These are phyloP conservation scores for Spizellomyces sp. DNA, from an alignment of 192 early-diverging fungal genomes.

Conservation along the genomic window DNA sequence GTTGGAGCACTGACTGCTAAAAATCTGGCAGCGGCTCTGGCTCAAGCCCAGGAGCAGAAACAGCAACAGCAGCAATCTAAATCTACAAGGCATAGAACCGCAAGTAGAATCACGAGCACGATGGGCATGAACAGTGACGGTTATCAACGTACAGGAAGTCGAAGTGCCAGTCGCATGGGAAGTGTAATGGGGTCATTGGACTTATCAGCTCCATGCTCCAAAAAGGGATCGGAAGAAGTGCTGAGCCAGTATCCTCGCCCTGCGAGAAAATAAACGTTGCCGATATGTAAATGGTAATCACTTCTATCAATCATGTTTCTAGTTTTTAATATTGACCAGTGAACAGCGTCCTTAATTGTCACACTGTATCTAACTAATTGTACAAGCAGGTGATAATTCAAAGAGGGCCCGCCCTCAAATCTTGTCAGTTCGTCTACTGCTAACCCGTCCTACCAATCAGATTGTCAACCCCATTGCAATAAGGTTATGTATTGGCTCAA, in stretches of 20 bases:
- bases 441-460: too few relatives aligned
- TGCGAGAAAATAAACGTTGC: not conserved
- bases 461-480: not conserved
- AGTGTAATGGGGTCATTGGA: not conserved
- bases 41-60: not conserved
- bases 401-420: too few relatives aligned
- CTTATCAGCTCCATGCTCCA: not conserved
- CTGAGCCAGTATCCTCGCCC: not conserved
- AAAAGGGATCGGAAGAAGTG: not conserved
- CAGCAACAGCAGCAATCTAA: not conserved
- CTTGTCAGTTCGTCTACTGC: too few relatives aligned
- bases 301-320: too few relatives aligned
- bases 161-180: not conserved
- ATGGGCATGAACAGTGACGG: not conserved
- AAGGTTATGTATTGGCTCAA: slow-evolving; percentile 12
- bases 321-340: too few relatives aligned
- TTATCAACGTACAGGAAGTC: not conserved
- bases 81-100: not conserved
- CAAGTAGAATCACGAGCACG: not conserved
- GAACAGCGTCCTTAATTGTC: too few relatives aligned
- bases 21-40: not conserved
- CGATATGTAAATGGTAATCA: too few relatives aligned
- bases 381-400: too few relatives aligned
- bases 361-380: too few relatives aligned
- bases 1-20: not conserved